phyloP scores from a whole-genome alignment of 2,329 filamentous ascomycete genomes.

The Podosphaera xanthii region DNA sequence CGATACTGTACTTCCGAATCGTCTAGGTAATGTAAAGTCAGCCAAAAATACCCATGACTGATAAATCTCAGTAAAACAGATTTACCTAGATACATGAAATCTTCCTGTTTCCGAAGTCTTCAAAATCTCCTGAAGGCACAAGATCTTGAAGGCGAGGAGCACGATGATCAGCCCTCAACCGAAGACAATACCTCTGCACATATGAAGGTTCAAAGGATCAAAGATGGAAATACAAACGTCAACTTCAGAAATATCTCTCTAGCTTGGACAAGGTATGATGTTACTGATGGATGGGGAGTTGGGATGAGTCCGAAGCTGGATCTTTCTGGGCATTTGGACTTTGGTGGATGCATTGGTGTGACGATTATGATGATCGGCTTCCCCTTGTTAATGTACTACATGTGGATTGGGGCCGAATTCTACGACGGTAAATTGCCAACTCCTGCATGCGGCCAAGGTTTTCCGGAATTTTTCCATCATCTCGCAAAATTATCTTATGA shows the following conservation, averaged over 20 bases:
- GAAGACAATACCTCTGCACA: conserved; percentile 5
- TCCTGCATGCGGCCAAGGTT: conserved; percentile 40
- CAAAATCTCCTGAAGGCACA: conserved; percentile 20
- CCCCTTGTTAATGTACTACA: conserved; percentile 93
- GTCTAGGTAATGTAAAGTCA: conserved; percentile 12
- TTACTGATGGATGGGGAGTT: conserved; percentile 33
- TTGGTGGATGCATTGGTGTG: conserved; percentile 69
- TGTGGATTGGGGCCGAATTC: conserved; percentile 92
- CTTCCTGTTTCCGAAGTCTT: conserved; percentile 21
- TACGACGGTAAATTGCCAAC: conserved; percentile 67
- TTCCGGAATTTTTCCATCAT: conserved; percentile 47
- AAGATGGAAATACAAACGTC: background rate
- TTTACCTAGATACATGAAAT: conserved; percentile 27
- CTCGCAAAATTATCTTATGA: conserved; percentile 53
- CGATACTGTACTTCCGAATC: conserved; percentile 16
- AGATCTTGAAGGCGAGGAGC: conserved; percentile 14
- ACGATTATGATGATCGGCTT: conserved; percentile 75
- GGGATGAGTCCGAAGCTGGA: conserved; percentile 40
- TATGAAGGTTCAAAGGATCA: background rate
- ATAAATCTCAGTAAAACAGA: conserved; percentile 23
- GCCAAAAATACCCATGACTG: conserved; percentile 2
- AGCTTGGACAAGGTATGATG: background rate
- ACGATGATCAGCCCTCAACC: conserved; percentile 16
- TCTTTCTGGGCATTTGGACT: conserved; percentile 48
- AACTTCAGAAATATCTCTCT: too few species aligned